phyloP scores from a whole-genome alignment of 2,329 filamentous ascomycete genomes.

The Fusarium phyllophilum region DNA sequence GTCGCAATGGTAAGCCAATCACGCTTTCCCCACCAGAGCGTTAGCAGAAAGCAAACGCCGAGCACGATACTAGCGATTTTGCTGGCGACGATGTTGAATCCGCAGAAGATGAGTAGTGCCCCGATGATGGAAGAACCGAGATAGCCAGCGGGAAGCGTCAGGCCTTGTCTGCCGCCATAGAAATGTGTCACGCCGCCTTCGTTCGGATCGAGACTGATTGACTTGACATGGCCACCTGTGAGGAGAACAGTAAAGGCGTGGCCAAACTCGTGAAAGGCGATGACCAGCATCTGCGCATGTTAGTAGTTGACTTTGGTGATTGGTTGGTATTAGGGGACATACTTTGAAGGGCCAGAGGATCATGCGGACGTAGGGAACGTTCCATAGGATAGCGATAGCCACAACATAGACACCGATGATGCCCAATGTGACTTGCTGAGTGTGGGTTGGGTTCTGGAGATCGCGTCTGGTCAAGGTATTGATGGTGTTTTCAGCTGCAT shows the following conservation, averaged over 20 bases:
- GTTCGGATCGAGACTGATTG: conserved; percentile 78
- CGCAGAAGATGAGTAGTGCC: conserved; percentile 80
- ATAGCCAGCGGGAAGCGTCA: conserved; percentile 82
- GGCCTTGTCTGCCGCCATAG: conserved; percentile 73
- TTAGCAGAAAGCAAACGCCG: conserved; percentile 79
- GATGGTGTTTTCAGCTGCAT: conserved; percentile 16
- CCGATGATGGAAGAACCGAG: conserved; percentile 81
- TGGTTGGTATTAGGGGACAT: conserved; percentile 15
- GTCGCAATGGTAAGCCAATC: conserved; percentile 83
- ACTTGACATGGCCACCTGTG: conserved; percentile 79
- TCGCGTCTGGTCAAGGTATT: conserved; percentile 58
- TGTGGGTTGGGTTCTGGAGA: conserved; percentile 69
- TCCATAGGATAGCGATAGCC: conserved; percentile 80
- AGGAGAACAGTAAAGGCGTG: conserved; percentile 78
- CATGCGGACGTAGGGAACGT: conserved; percentile 79
- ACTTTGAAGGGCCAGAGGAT: conserved; percentile 86
- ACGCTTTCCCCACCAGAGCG: conserved; percentile 81
- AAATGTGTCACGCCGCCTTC: conserved; percentile 84
- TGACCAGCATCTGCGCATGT: conserved; percentile 75
- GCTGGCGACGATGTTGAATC: conserved; percentile 83
- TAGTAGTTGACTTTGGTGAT: background rate
- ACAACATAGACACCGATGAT: conserved; percentile 78
- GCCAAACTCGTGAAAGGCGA: conserved; percentile 84
- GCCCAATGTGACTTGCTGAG: conserved; percentile 76
- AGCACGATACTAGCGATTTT: conserved; percentile 81